A percentile compares a stretch with the other conserved stretches of the same genome.
phyloP scores from a whole-genome alignment of 495 filamentous ascomycete genomes.

The Wilcoxina mikolae region DNA sequence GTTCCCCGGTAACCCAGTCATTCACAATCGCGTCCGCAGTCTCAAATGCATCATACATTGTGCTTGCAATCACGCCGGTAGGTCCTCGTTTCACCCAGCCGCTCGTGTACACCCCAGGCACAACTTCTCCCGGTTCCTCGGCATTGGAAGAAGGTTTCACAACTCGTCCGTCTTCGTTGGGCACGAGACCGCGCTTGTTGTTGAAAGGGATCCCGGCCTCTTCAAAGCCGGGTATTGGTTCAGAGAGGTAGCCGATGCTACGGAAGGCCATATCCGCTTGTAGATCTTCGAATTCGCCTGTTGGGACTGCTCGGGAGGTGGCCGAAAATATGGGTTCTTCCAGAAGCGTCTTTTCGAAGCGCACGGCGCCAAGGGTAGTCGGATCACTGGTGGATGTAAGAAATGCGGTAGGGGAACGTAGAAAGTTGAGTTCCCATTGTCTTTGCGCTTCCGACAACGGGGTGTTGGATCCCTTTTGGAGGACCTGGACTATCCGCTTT shows the following conservation, averaged over 20 bases:
- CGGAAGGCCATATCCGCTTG: conserved; percentile 62
- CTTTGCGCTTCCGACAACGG: conserved; percentile 37
- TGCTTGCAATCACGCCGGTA: conserved; percentile 88
- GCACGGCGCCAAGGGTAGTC: conserved; percentile 41
- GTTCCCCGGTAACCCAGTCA: conserved; percentile 43
- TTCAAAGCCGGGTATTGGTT: conserved; percentile 56
- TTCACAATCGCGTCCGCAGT: conserved; percentile 66
- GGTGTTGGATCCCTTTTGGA: conserved; percentile 53
- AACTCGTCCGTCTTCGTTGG: conserved; percentile 75
- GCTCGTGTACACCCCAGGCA: conserved; percentile 80
- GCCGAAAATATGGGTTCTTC: conserved; percentile 34
- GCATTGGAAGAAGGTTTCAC: conserved; percentile 28
- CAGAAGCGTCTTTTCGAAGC: conserved; percentile 50
- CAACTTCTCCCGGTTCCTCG: conserved; percentile 3
- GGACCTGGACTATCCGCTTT: conserved; percentile 62
- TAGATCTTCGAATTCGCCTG: conserved; percentile 33
- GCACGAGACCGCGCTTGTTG: conserved; percentile 53
- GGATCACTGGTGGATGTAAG: conserved; percentile 35
- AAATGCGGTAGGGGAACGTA: conserved; percentile 60
- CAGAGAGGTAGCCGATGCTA: conserved; percentile 81
- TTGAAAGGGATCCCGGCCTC: conserved; percentile 74
- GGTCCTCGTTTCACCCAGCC: conserved; percentile 96
- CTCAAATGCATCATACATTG: conserved; percentile 86
- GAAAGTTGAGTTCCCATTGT: conserved; percentile 72
- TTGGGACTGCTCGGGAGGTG: conserved; percentile 35